Evolutionary conservation across 495 filamentous ascomycete genomes (phyloP).

Genomic region (Articulospora tetracladia): DNA sequence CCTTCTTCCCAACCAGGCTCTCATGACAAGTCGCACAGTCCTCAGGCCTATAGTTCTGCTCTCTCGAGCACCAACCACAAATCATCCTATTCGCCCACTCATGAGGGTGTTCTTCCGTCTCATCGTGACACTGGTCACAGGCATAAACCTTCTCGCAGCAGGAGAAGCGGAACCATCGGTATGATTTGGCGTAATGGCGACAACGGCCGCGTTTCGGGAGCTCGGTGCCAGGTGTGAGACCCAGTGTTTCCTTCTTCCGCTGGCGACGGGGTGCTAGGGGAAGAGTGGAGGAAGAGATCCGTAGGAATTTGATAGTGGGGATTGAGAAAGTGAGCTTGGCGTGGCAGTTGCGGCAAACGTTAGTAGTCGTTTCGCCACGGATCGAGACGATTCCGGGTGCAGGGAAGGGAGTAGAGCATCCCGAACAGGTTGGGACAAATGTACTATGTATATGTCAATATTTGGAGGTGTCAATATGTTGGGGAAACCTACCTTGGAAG

Average conservation of each 20-base stretch:
- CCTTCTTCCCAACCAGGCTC: constrained; percentile 61
- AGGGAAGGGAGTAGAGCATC: constrained; percentile 69
- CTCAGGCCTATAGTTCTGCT: constrained; percentile 79
- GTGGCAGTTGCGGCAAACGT: constrained; percentile 80
- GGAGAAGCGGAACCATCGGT: constrained; percentile 79
- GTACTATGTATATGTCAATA: constrained; percentile 40
- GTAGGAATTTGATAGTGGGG: constrained; percentile 76
- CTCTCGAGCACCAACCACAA: constrained; percentile 77
- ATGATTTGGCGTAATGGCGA: constrained; percentile 72
- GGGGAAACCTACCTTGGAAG: constrained; percentile 58
- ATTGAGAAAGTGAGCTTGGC: constrained; percentile 79
- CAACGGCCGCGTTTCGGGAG: constrained; percentile 74
- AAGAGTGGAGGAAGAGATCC: constrained; percentile 48
- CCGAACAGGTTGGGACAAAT: constrained; percentile 77
- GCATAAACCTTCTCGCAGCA: constrained; percentile 59
- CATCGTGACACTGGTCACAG: constrained; percentile 86
- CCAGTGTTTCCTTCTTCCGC: constrained; percentile 67
- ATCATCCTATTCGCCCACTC: constrained; percentile 91
- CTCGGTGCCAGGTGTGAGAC: constrained; percentile 74
- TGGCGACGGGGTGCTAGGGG: constrained; percentile 41
- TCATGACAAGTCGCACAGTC: constrained; percentile 75
- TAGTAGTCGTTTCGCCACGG: constrained; percentile 70
- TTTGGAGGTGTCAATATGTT: neutral
- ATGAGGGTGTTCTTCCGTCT: constrained; percentile 62
- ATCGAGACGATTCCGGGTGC: constrained; percentile 64